Evolutionary conservation across 306 rosid species (phyloP).

Genomic region (Castanea sativa): DNA sequence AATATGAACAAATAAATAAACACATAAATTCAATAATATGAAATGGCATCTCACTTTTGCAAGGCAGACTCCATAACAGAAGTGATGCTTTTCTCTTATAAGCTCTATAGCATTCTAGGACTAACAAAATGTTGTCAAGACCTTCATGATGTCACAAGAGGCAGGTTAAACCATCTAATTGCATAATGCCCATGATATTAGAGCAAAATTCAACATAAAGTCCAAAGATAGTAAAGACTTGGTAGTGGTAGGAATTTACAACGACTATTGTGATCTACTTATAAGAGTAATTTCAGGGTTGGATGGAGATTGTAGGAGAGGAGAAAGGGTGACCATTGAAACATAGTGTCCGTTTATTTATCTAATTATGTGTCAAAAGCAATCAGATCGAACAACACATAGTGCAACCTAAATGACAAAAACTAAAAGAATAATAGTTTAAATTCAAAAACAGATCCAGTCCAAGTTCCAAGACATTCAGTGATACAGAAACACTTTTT

Average conservation of each 20-base stretch:
- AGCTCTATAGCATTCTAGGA: background rate
- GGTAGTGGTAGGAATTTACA: background rate
- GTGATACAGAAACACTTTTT: too few species aligned
- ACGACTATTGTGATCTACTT: background rate
- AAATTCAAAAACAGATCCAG: background rate
- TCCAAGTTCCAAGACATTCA: background rate
- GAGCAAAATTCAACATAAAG: background rate
- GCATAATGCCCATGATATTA: background rate
- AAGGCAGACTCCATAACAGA: background rate
- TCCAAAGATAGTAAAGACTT: background rate
- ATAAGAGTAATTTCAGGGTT: too few species aligned
- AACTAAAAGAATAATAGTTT: background rate
- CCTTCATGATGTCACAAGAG: background rate
- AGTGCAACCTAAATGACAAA: background rate
- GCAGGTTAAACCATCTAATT: background rate
- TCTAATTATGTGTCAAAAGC: background rate
- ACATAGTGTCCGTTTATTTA: too few species aligned
- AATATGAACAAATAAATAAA: background rate
- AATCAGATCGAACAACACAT: background rate
- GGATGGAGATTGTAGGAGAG: too few species aligned
- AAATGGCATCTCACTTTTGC: background rate
- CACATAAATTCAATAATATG: background rate
- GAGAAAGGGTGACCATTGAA: too few species aligned
- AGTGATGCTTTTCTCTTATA: background rate
- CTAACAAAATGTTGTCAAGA: background rate